Percentiles rank a stretch among this genome's conserved stretches.
Conservation (phyloP, 129 eudicot species). For the Arctium lappa region DNA sequence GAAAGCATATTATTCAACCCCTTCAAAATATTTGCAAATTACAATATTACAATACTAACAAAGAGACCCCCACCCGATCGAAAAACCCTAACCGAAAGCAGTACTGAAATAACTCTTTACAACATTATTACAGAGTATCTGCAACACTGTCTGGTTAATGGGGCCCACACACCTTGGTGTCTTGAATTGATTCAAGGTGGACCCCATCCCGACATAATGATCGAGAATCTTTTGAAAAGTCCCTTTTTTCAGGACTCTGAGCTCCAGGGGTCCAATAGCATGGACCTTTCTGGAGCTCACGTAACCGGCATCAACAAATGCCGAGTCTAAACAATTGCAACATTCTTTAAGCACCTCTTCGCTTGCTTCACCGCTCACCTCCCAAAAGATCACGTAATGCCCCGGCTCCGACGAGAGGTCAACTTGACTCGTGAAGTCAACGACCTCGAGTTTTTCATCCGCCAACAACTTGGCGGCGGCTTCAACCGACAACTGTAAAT, state of each 20-base stretch:
- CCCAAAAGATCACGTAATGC: constrained; percentile 86
- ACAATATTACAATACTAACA: constrained; percentile 11
- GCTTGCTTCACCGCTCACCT: constrained; percentile 56
- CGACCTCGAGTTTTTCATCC: constrained; percentile 62
- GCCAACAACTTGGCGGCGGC: constrained; percentile 60
- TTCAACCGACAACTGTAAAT: constrained; percentile 65
- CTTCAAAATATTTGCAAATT: constrained; percentile 12
- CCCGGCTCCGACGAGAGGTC: constrained; percentile 66
- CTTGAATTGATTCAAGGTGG: constrained; percentile 72
- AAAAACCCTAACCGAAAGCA: constrained; percentile 19
- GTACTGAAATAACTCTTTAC: constrained; percentile 36
- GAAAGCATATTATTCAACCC: constrained; percentile 11
- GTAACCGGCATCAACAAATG: constrained; percentile 81
- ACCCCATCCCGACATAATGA: constrained; percentile 65
- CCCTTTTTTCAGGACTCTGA: constrained; percentile 59
- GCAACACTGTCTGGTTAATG: constrained; percentile 43
- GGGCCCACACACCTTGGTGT: constrained; percentile 26
- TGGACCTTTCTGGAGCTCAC: constrained; percentile 63
- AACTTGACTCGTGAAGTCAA: constrained; percentile 79
- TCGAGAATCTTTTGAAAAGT: constrained; percentile 73
- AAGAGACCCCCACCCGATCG: background rate
- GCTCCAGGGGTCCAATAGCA: constrained; percentile 73
- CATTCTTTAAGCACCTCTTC: constrained; percentile 57
- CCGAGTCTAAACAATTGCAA: constrained; percentile 70
- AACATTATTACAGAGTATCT: constrained; percentile 52